Evolutionary conservation across 805 yeast genomes (phyloP), one percentile per base, ranked within the genome.

Genomic region (Saturnispora hagleri): DNA sequence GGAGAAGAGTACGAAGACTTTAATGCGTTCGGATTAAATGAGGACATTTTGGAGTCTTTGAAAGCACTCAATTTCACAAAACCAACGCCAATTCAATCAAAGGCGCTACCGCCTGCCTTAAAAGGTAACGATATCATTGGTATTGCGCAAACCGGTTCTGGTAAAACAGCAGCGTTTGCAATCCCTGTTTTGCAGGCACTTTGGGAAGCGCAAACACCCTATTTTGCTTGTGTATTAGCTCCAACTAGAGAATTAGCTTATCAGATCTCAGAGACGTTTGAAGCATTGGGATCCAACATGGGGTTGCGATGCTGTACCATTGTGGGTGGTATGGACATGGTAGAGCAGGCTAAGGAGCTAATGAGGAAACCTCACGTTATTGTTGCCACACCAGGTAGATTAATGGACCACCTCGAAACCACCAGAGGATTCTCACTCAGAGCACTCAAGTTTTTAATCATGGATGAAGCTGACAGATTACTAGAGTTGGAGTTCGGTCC

Each of bases 121-220:
- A 80, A 84, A 58, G 97, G 97, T 3, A 81, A 89, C 57, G 99
- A 91, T 69, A 84, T 91, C 46, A 89, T 91, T 62, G 99, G 99
- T 13, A 76, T 91, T 55, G 99, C 99, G 0, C 97, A 91, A 63
- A 91, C 99, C 0, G 99, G 99, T 44, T 88, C 97, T 4, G 99
- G 99, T 57, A 91, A 91, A 68, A 93, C 99, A 0, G 99, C 98
- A 0, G 99, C 99, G 0, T 93, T 93, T 74, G 97, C 98, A 8
- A 81, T 93, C 48, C 99, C 99, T 1, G 88, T 93, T 44, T 74
- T 93, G 33, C 97, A 93, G 66, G 82, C 88, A 1, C 73, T 93
- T 47, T 90, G 96, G 89, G 81, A 88, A 51, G 89, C 84, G 27
- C 96, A 91, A 62, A 75, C 84, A 2, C 90, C 97, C 3, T 86